Evolutionary conservation across 2,329 filamentous ascomycete species (phyloP).

Genomic region (Xylariaceae sp.): DNA sequence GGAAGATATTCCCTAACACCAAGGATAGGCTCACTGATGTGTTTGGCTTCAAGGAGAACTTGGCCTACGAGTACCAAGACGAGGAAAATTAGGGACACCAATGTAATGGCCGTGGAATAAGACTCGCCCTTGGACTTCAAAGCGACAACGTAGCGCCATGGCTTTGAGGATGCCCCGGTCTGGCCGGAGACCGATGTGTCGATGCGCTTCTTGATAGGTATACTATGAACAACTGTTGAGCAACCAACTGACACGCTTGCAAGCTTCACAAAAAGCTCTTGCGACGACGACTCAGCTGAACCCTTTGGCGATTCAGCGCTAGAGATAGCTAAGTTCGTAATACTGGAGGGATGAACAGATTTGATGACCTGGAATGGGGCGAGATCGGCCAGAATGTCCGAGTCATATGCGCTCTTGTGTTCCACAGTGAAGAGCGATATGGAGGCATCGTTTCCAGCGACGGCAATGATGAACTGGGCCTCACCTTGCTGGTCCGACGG

Average conservation of each 20-base stretch:
- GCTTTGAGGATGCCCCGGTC: conserved; percentile 39
- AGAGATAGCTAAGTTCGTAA: conserved; percentile 56
- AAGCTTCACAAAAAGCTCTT: conserved; percentile 62
- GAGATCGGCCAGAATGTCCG: conserved; percentile 49
- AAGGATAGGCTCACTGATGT: conserved; percentile 50
- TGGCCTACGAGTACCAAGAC: conserved; percentile 59
- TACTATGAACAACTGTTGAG: conserved; percentile 71
- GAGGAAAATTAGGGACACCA: conserved; percentile 52
- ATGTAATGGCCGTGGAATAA: conserved; percentile 46
- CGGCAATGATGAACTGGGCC: conserved; percentile 73
- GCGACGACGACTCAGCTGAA: conserved; percentile 40
- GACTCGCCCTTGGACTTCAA: conserved; percentile 50
- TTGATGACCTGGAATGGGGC: conserved; percentile 49
- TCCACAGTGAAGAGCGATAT: conserved; percentile 75
- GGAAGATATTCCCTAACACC: conserved; percentile 54
- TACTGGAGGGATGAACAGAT: conserved; percentile 51
- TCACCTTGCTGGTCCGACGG: conserved; percentile 50
- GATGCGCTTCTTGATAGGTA: conserved; percentile 55
- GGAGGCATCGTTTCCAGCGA: conserved; percentile 73
- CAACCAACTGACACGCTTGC: conserved; percentile 79
- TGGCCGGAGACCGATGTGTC: conserved; percentile 34
- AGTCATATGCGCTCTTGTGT: conserved; percentile 45
- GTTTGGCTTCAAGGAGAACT: conserved; percentile 59
- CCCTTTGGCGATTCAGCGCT: conserved; percentile 49
- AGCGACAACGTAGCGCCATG: conserved; percentile 65